Base-by-base conservation (phyloP, 495 filamentous ascomycete genomes). In the Penicillium lividum region DNA sequence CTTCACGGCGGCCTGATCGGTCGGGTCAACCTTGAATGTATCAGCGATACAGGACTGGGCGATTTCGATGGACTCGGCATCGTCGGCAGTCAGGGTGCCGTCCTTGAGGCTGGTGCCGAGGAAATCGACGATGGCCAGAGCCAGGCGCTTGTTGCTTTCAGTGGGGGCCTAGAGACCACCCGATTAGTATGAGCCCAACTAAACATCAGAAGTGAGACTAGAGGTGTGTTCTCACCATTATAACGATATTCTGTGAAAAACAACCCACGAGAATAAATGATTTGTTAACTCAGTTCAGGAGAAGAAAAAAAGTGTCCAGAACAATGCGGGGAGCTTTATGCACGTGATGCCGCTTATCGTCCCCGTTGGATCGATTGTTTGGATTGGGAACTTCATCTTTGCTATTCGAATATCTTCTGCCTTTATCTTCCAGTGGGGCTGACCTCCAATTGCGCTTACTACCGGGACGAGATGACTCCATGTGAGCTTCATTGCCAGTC, bases 51-150 rank as follows among this genome's bases (percentile, higher is more conserved):
- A 97, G 73, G 90, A 89, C 68, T 86, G 81, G 56, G 94, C 94
- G 34, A 98, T 87, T 63, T 98, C 93, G 68, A 98, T 89, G 51
- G 86, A 89, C 70, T 98, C 94, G 58, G 85, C 81, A 69, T 98
- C 94, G 49, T 98, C 95, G 63, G 86, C 68, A 16, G 86, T 81
- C 38, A 98, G 82, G 30, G 92, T 94, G 63, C 93, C 93, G 65
- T 98, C 94, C 57, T 84, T 92, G 60, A 91, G 77, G 54, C 91
- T 96, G 63, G 84, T 86, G 54, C 82, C 82, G 30, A 98, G 87
- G 81, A 97, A 98, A 77, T 97, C 91, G 78, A 95, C 89, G 73
- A 98, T 92, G 65, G 95, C 92, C 70, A 98, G 89, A 67, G 94
- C 95, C 57, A 98, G 86, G 75, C 93, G 90, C 81, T 98, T 95